These are phyloP conservation scores for Blastobotrys illinoisensis DNA, from an alignment of 1,139 yeast species.

Conservation along the genomic window DNA sequence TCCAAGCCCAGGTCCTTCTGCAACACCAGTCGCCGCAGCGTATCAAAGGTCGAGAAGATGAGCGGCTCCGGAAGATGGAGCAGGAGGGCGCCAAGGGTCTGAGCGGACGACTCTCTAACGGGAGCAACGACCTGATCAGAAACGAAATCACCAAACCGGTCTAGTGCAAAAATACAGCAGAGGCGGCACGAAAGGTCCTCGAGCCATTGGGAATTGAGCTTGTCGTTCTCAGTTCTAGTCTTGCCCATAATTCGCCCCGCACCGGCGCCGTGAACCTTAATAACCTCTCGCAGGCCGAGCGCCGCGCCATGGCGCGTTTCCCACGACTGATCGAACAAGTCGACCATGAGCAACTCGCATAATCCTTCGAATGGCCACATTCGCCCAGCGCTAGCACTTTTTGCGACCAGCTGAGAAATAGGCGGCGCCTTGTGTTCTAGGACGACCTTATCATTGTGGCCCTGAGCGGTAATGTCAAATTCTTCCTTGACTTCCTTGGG, in stretches of 20 bases:
- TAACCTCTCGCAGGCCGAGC: conserved; percentile 80
- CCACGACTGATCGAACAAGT: conserved; percentile 84
- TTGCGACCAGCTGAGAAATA: conserved; percentile 64
- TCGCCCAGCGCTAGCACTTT: conserved; percentile 66
- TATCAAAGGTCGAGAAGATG: conserved; percentile 55
- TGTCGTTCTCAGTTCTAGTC: conserved; percentile 54
- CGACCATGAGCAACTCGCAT: conserved; percentile 75
- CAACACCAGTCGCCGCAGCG: conserved; percentile 62
- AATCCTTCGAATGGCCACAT: conserved; percentile 98
- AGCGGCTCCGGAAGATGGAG: conserved; percentile 58
- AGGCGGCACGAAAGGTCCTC: conserved; percentile 87
- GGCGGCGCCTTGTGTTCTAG: conserved; percentile 72
- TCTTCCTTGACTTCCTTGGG: conserved; percentile 15
- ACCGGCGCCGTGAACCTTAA: conserved; percentile 77
- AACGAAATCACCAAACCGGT: conserved; percentile 94
- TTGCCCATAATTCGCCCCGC: conserved; percentile 78
- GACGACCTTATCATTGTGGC: conserved; percentile 75
- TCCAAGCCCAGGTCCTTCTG: conserved; percentile 49
- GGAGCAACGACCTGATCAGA: conserved; percentile 98
- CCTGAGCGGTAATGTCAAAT: conserved; percentile 58
- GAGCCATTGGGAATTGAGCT: conserved; percentile 60
- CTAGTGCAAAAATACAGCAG: conserved; percentile 83
- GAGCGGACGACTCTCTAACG: conserved; percentile 94
- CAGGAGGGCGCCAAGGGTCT: conserved; percentile 82
- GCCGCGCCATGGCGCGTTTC: conserved; percentile 96